These are phyloP conservation scores for Talaromyces atroroseus DNA, from an alignment of 2,329 filamentous ascomycete species.

Conservation along the genomic window DNA sequence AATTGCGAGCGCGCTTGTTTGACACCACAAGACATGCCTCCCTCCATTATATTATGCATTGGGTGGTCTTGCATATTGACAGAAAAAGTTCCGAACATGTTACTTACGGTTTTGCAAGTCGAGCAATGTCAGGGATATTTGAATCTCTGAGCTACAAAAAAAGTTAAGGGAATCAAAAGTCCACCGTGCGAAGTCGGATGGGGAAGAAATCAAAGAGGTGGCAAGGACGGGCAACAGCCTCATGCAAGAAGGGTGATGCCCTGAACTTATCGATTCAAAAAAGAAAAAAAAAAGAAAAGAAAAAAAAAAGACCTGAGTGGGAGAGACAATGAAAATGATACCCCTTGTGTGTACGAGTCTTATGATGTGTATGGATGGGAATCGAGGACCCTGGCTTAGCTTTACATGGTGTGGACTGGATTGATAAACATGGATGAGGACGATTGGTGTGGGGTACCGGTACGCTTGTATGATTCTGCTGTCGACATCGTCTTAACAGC, in stretches of 20 bases:
- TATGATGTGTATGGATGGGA: constrained; percentile 26
- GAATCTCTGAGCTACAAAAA: constrained; percentile 18
- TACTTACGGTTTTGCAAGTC: constrained; percentile 24
- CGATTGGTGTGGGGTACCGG: constrained; percentile 1
- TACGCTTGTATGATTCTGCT: constrained; percentile 7
- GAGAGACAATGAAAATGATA: constrained; percentile 37
- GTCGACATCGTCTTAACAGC: constrained; percentile 4
- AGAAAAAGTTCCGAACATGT: constrained; percentile 21
- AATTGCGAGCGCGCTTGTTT: constrained; percentile 27
- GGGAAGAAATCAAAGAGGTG: constrained; percentile 16
- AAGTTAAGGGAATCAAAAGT: constrained; percentile 14
- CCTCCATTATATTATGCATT: constrained; percentile 30
- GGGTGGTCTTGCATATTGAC: constrained; percentile 27
- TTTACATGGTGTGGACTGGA: constrained; percentile 27
- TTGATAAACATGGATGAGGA: constrained; percentile 23
- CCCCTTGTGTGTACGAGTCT: constrained; percentile 36
- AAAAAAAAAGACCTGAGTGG: constrained; percentile 25
- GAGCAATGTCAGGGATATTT: constrained; percentile 21
- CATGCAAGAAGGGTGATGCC: constrained; percentile 10
- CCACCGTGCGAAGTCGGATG: constrained; percentile 8
- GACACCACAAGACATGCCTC: constrained; percentile 20
- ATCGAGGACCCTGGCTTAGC: constrained; percentile 30
- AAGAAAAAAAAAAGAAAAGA: background rate
- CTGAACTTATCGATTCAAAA: background rate
- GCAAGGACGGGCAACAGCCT: constrained; percentile 18